Base-by-base conservation (phyloP, 2,329 filamentous ascomycete species). In the Chalaropsis ovoidea region DNA sequence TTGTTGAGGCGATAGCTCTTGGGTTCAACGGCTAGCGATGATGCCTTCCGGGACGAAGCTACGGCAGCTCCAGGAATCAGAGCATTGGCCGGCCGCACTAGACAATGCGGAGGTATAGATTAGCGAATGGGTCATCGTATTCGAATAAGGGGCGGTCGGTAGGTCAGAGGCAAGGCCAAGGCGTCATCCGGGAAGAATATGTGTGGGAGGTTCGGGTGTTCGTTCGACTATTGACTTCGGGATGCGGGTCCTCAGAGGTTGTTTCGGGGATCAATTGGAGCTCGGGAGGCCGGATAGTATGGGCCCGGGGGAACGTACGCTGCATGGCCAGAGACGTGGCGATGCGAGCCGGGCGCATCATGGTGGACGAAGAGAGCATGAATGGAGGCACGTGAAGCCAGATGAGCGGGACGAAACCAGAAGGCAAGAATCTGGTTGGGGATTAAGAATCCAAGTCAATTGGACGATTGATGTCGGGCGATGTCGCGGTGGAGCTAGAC, bases 41-140 rank as follows among this genome's bases (percentile, higher is more conserved):
- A 81, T 69, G 87, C 86, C 73, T 84, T 86, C 72, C 83, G 81
- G 67, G 83, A 79, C 61, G 85, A 85, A 69, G 81, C 84, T 63
- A 87, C 87, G 71, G 90, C 81, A 71, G 82, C 81, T 71, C 85
- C 83, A 69, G 82, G 83, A 68, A 86, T 74, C 72, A 89, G 77
- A 67, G 84, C 78, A 65, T 80, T 79, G 64, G 82, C 77, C 70
- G 88, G 87, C 77, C 85, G 88, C 76, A 80, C 88, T 90, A 72
- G 71, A 68, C 58, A 65, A 65, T 67, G 56, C 43, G 47, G 62
- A 60, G 61, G 61, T 56, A n/a, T 17, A 15, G 13, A 19, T 56
- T 56, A 56, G 52, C 52, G 5, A 56, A 19, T 17, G 31, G 52
- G 52, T 10, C 52, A 56, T 35, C 1, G 24, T 24, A 31, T 35